phyloP scores from a whole-genome alignment of 2,329 filamentous ascomycete species.

The Talaromyces albobiverticillius region DNA sequence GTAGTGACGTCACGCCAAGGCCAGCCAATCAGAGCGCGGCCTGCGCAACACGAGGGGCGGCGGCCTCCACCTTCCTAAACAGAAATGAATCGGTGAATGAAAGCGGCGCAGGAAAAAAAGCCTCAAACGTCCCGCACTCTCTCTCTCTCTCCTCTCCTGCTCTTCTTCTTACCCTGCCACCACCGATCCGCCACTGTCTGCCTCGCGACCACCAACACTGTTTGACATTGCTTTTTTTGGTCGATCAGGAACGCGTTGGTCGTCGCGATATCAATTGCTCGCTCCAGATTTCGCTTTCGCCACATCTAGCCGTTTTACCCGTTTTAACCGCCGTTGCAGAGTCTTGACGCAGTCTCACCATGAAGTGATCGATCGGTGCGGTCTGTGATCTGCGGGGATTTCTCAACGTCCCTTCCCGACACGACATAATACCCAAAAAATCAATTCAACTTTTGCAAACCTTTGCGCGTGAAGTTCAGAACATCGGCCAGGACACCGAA shows the following conservation, averaged over 20 bases:
- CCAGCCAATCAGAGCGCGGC: slow-evolving; percentile 1
- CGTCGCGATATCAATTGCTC: neutral
- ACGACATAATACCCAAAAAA: too few species aligned
- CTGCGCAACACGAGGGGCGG: neutral
- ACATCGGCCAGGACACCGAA: neutral
- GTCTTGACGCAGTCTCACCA: too few species aligned
- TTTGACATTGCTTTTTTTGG: neutral
- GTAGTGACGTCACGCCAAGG: slow-evolving; percentile 1
- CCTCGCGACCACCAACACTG: neutral
- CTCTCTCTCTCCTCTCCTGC: neutral
- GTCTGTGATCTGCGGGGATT: neutral
- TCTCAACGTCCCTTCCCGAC: neutral
- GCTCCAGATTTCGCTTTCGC: neutral
- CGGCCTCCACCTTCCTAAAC: slow-evolving; percentile 6
- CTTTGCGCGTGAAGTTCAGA: neutral
- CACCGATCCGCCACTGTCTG: neutral
- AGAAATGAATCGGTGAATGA: slow-evolving; percentile 11
- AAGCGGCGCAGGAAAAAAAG: slow-evolving; percentile 13
- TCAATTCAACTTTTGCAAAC: too few species aligned
- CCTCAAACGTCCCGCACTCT: neutral
- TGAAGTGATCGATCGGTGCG: too few species aligned
- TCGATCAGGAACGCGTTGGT: neutral
- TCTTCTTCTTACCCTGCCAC: neutral
- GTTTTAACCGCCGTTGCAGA: too few species aligned
- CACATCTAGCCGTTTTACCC: too few species aligned